Evolutionary conservation across 116 monocot species (phyloP).

Genomic region (Papilionanthe hybrid): DNA sequence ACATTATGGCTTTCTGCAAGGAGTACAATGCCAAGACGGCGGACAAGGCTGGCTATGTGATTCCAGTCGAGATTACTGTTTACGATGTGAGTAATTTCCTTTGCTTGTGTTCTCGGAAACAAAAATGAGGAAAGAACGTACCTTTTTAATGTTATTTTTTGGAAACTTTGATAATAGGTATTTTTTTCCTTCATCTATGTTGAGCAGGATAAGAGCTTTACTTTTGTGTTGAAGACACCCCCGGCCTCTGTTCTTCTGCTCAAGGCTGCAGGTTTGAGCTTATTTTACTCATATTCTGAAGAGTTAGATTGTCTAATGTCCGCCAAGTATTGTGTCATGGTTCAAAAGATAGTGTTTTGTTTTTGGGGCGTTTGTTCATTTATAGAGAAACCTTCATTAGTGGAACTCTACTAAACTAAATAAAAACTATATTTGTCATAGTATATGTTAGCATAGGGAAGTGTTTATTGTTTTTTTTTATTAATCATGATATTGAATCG

Average conservation of each 20-base stretch:
- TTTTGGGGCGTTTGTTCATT: too few relatives aligned
- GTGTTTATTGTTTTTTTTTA: too few relatives aligned
- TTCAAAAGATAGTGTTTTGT: not conserved
- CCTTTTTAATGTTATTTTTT: not conserved
- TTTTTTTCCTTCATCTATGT: not conserved
- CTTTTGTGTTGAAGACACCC: constrained; percentile 92
- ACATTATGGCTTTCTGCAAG: constrained; percentile 97
- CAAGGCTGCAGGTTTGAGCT: constrained; percentile 75
- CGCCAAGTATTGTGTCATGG: not conserved
- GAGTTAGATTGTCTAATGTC: not conserved
- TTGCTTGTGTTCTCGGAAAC: not conserved
- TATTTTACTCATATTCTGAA: constrained; percentile 1
- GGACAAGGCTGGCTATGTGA: constrained; percentile 85
- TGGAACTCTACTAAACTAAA: not conserved
- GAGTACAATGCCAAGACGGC: constrained; percentile 96
- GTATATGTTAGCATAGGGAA: not conserved
- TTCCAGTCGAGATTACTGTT: constrained; percentile 91
- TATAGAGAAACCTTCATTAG: not conserved
- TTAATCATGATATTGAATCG: too few relatives aligned
- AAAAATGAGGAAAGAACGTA: not conserved
- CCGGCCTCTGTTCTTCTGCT: constrained; percentile 92
- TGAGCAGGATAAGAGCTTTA: constrained; percentile 94
- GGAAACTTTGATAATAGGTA: not conserved
- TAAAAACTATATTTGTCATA: not conserved
- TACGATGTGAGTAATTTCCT: constrained; percentile 65